Percentiles rank a stretch among this genome's conserved stretches.
Evolutionary conservation across 2,329 filamentous ascomycete species (phyloP).

Genomic region (Penicillium brasilianum): DNA sequence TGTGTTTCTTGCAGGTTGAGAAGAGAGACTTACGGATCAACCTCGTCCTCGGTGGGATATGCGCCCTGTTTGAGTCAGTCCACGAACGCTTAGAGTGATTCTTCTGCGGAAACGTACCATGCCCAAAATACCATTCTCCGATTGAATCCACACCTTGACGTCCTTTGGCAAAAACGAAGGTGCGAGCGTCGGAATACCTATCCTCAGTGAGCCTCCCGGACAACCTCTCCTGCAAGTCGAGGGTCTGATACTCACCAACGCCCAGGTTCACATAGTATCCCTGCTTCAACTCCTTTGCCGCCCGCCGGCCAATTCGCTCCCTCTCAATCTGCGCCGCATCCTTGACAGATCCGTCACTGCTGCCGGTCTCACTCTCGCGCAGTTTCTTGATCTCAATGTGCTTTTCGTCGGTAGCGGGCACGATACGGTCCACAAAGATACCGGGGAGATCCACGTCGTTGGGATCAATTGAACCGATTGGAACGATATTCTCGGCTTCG

Average conservation of each 20-base stretch:
- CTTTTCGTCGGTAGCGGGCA: slow-evolving; percentile 73
- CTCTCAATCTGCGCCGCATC: slow-evolving; percentile 45
- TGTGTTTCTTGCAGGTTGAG: neutral
- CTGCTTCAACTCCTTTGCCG: slow-evolving; percentile 78
- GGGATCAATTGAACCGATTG: slow-evolving; percentile 72
- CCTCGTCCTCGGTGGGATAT: slow-evolving; percentile 73
- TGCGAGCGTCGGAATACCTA: slow-evolving; percentile 82
- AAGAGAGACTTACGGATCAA: slow-evolving; percentile 60
- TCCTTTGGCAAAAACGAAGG: slow-evolving; percentile 73
- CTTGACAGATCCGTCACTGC: slow-evolving; percentile 44
- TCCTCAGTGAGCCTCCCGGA: slow-evolving; percentile 6
- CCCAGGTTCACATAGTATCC: slow-evolving; percentile 45
- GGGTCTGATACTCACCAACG: slow-evolving; percentile 33
- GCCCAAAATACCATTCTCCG: slow-evolving; percentile 83
- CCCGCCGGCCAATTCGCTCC: slow-evolving; percentile 72
- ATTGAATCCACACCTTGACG: slow-evolving; percentile 80
- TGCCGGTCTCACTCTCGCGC: slow-evolving; percentile 47
- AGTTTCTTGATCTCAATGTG: slow-evolving; percentile 72
- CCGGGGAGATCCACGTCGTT: slow-evolving; percentile 79
- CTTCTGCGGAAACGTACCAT: slow-evolving; percentile 54
- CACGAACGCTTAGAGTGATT: neutral
- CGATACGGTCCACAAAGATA: slow-evolving; percentile 81
- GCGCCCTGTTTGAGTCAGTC: slow-evolving; percentile 56
- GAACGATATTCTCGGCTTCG: slow-evolving; percentile 83
- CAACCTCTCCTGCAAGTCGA: neutral